Evolutionary conservation across 257 asterid genomes (phyloP), one percentile per base, ranked within the genome.

Genomic region (Solanum lycopersicoides): DNA sequence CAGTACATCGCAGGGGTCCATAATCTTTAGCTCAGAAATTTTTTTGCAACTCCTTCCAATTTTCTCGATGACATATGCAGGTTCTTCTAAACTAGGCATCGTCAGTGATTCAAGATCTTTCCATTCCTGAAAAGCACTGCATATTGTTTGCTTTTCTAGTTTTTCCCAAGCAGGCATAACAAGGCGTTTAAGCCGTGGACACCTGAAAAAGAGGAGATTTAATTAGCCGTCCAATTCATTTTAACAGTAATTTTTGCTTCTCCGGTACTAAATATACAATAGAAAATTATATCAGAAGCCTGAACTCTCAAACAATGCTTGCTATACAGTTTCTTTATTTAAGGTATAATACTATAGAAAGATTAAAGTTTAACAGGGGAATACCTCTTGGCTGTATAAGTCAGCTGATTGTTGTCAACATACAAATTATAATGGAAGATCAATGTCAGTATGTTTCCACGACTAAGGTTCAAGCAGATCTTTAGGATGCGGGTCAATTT

Each of bases 361-460:
- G 7, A 83, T 60, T 41, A 82, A n/a, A 68, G 66, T 60, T 28
- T 30, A 59, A 30, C 4, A 12, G 2, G 34, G 63, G 79, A 25
- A 50, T 92, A 95, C 98, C 98, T 95, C 89, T 91, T 93, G 21
- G 98, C 97, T 3, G 96, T 90, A 25, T 94, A 95, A 21, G 93
- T 88, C 90, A 95, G 89, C 83, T 93, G 98, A 32, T 93, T 94
- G 71, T 95, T 93, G 11, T 93, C 94, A 89, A 96, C 89, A 53
- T 90, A 94, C 73, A 95, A 93, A 87, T 92, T 92, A 85, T 92
- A 91, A 89, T 96, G 96, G 85, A 94, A 94, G 89, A 96, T 91
- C 90, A 96, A 89, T 65, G 95, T 92, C 2, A 88, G 45, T 71
- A 93, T 86, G 91, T 59, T 92, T 86, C 94, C 92, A 23, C 72